phyloP scores from a whole-genome alignment of 1,284 basidiomycete species.

The Bjerkandera adusta region DNA sequence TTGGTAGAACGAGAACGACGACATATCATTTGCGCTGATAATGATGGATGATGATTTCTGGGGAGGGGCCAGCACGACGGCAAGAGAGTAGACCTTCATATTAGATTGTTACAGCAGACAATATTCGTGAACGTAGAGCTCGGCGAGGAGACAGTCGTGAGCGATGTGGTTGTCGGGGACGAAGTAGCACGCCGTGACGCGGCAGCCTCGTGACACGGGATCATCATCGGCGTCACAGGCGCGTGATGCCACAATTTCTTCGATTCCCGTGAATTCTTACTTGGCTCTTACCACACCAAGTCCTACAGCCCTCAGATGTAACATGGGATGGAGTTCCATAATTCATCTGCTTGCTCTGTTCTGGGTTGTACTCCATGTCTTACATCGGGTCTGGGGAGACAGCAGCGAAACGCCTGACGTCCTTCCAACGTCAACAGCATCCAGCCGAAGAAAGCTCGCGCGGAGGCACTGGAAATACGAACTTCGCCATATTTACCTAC shows the following conservation, averaged over 20 bases:
- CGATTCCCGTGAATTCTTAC: too few relatives aligned
- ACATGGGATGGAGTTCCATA: conserved; percentile 4
- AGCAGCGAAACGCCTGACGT: conserved; percentile 7
- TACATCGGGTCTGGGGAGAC: conserved; percentile 14
- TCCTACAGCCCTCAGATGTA: too few relatives aligned
- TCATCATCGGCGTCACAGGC: too few relatives aligned
- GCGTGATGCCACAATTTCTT: too few relatives aligned
- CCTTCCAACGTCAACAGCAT: conserved; percentile 13
- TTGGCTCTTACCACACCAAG: too few relatives aligned
- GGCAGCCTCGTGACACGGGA: too few relatives aligned
- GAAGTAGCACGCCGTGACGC: too few relatives aligned
- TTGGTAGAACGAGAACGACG: conserved; percentile 95
- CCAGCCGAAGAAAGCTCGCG: background rate
- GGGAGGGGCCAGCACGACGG: conserved; percentile 57
- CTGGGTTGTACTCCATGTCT: conserved; percentile 20
- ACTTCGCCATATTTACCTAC: conserved; percentile 36
- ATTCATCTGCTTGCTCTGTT: conserved; percentile 17
- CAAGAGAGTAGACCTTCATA: conserved; percentile 76
- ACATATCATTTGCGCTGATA: conserved; percentile 78
- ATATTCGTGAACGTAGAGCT: too few relatives aligned
- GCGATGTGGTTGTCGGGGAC: too few relatives aligned
- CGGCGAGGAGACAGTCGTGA: too few relatives aligned
- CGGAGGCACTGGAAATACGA: conserved; percentile 14
- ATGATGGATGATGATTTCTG: conserved; percentile 64
- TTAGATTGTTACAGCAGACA: conserved; percentile 12